Percentiles rank a stretch among this genome's conserved stretches.
phyloP scores from a whole-genome alignment of 163 green algal genomes.

The Picocystis sp. region DNA sequence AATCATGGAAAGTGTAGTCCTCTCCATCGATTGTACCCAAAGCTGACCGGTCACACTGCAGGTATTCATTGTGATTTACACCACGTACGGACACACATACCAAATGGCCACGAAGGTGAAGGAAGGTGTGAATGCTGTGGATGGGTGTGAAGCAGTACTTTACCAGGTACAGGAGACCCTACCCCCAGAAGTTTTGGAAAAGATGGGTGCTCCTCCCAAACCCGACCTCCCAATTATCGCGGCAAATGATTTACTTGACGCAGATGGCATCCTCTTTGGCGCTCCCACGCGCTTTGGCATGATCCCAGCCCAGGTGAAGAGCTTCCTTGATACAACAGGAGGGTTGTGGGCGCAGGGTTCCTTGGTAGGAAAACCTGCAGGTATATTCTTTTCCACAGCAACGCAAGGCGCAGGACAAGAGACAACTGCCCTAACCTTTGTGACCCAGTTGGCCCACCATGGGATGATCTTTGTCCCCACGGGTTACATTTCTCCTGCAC shows the following conservation, averaged over 20 bases:
- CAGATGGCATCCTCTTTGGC: slow-evolving; percentile 69
- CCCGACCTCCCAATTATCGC: slow-evolving; percentile 32
- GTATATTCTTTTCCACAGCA: slow-evolving; percentile 48
- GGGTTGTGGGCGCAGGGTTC: slow-evolving; percentile 35
- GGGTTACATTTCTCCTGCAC: slow-evolving; percentile 23
- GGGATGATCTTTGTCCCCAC: slow-evolving; percentile 78
- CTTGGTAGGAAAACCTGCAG: slow-evolving; percentile 5
- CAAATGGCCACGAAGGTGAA: slow-evolving; percentile 36
- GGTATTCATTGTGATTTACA: slow-evolving; percentile 4
- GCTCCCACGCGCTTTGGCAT: slow-evolving; percentile 47
- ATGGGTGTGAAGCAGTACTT: slow-evolving; percentile 45
- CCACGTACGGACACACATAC: slow-evolving; percentile 48
- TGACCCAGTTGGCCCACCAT: slow-evolving; percentile 69
- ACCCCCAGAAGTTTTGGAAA: slow-evolving; percentile 52
- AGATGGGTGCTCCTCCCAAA: slow-evolving; percentile 76
- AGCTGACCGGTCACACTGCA: too few relatives aligned
- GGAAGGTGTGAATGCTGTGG: slow-evolving; percentile 41
- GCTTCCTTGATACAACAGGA: slow-evolving; percentile 66
- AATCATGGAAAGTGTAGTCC: too few relatives aligned
- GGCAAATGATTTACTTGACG: slow-evolving; percentile 31
- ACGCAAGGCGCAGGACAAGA: slow-evolving; percentile 59
- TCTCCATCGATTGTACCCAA: too few relatives aligned
- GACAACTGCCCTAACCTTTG: slow-evolving; percentile 40
- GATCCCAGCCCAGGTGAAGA: slow-evolving; percentile 38
- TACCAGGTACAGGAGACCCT: slow-evolving; percentile 70